These are phyloP conservation scores for Schizochytrium sp. DNA, from an alignment of 108 stramenopile species.

Conservation along the genomic window DNA sequence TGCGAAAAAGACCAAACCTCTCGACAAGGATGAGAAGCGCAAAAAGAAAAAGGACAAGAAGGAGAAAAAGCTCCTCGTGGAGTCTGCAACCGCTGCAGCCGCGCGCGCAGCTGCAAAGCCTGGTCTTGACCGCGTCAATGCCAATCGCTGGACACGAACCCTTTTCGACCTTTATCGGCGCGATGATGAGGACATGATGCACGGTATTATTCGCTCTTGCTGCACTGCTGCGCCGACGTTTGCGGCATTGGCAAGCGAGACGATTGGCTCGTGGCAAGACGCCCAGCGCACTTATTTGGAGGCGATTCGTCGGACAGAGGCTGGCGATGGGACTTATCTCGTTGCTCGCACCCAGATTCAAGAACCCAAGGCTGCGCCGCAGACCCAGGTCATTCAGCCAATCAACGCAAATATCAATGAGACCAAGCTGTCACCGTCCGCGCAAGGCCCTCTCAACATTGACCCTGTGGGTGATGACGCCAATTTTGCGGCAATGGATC, in stretches of 20 bases:
- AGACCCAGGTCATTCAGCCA: no score
- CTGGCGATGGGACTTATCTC: neutral
- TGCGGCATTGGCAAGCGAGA: neutral
- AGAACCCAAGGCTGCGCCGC: no score
- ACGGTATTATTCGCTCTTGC: neutral
- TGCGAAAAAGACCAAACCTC: no score
- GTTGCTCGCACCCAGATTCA: neutral
- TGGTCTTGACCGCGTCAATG: neutral
- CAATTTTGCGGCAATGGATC: neutral
- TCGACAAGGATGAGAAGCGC: neutral
- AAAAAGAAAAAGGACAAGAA: neutral
- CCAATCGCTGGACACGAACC: neutral
- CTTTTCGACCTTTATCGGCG: neutral
- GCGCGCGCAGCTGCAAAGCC: neutral
- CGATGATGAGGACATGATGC: neutral
- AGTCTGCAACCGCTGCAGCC: neutral
- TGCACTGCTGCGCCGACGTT: neutral
- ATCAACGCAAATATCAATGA: no score
- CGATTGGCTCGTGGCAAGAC: neutral
- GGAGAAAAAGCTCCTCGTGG: neutral
- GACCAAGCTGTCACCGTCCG: no score
- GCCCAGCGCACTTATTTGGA: neutral
- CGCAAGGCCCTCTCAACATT: no score
- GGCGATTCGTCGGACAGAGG: neutral
- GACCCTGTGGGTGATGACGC: neutral